A percentile compares a stretch with the other conserved stretches of the same genome.
Evolutionary conservation across 495 filamentous ascomycete species (phyloP).

Genomic region (Neurospora cerealis): DNA sequence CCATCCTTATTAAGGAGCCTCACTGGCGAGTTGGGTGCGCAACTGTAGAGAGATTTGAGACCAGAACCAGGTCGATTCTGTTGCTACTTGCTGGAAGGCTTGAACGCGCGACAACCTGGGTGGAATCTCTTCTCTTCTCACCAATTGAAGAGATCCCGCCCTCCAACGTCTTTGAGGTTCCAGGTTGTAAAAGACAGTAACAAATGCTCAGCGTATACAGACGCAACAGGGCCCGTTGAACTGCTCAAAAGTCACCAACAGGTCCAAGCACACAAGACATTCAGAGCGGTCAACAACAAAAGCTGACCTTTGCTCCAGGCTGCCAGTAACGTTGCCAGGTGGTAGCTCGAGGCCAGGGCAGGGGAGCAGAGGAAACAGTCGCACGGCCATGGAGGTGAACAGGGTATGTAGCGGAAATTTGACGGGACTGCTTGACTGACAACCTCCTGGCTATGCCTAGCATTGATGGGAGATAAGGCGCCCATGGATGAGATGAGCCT

Average conservation of each 20-base stretch:
- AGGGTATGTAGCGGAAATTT: background rate
- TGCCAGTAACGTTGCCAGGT: background rate
- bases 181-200: background rate
- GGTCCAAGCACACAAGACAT: background rate
- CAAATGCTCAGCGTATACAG: background rate
- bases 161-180: background rate
- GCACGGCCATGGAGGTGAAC: background rate
- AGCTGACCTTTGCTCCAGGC: background rate
- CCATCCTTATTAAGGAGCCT: background rate
- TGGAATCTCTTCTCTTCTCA: background rate
- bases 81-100: background rate
- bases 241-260: background rate
- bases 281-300: background rate
- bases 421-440: background rate
- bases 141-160: background rate
- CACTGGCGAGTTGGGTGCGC: background rate
- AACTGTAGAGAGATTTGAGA: background rate
- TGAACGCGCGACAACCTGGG: background rate
- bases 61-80: background rate
- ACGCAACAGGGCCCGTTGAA: background rate
- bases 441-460: background rate
- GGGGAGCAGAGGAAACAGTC: background rate
- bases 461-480: background rate
- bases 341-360: background rate
- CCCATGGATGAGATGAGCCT: background rate